phyloP scores from a whole-genome alignment of 108 stramenopile species.

The Pseudonitzschia delicatissima region DNA sequence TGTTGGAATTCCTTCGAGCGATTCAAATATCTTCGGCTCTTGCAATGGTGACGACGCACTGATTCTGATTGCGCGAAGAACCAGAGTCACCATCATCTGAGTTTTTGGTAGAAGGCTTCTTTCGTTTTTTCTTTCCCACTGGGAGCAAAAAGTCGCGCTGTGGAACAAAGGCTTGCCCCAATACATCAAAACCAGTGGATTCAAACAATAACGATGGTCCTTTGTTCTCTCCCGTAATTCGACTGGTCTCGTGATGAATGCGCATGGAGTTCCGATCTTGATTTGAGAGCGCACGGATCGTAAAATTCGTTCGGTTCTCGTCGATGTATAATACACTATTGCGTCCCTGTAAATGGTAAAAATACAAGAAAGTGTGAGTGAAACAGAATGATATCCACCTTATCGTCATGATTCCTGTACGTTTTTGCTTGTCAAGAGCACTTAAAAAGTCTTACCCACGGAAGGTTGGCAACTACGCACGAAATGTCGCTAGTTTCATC shows the following conservation, averaged over 20 bases:
- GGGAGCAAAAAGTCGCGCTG: constrained; percentile 29
- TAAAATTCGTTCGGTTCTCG: constrained; percentile 27
- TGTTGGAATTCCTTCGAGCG: no score
- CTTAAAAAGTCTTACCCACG: constrained; percentile 50
- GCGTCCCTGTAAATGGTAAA: constrained; percentile 9
- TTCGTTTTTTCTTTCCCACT: constrained; percentile 17
- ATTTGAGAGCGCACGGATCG: constrained; percentile 7
- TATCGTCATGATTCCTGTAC: background rate
- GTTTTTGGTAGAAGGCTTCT: background rate
- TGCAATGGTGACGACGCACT: constrained; percentile 25
- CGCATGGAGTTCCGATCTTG: constrained; percentile 24
- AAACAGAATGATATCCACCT: background rate
- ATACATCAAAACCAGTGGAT: constrained; percentile 11
- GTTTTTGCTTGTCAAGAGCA: constrained; percentile 8
- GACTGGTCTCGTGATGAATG: constrained; percentile 21
- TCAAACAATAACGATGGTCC: constrained; percentile 10
- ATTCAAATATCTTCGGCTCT: no score
- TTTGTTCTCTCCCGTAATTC: constrained; percentile 1
- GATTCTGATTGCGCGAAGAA: constrained; percentile 7
- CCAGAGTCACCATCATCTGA: background rate
- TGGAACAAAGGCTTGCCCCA: constrained; percentile 35
- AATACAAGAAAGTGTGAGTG: background rate
- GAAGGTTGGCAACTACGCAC: constrained; percentile 63
- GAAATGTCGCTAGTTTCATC: constrained; percentile 16
- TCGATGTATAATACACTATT: constrained; percentile 28